Conservation (phyloP, 2,329 filamentous ascomycete species). For the Xylaria sp. region DNA sequence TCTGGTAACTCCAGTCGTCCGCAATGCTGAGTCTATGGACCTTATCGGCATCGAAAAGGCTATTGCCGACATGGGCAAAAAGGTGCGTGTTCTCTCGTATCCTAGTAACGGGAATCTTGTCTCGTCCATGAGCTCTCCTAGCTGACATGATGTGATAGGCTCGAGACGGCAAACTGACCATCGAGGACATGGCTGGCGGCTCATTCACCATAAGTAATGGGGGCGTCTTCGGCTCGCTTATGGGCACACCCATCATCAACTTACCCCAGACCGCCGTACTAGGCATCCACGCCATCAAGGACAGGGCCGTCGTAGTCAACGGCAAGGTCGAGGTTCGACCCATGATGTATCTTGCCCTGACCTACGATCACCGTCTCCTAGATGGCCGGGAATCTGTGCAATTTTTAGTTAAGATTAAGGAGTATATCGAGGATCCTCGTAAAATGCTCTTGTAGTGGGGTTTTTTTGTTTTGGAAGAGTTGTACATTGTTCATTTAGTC, state of each 20-base stretch:
- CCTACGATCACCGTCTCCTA: constrained; percentile 95
- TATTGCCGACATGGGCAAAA: constrained; percentile 95
- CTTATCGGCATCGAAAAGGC: constrained; percentile 88
- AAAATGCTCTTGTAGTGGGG: constrained; percentile 77
- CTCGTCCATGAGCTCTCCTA: constrained; percentile 31
- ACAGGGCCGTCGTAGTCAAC: constrained; percentile 87
- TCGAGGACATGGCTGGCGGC: constrained; percentile 98
- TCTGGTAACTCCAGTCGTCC: constrained; percentile 93
- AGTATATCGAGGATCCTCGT: constrained; percentile 94
- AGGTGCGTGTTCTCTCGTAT: constrained; percentile 65
- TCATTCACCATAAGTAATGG: constrained; percentile 99
- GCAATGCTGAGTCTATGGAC: constrained; percentile 90
- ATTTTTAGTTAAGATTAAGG: constrained; percentile 96
- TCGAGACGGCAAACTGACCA: constrained; percentile 94
- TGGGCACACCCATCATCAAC: constrained; percentile 99
- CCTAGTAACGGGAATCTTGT: not conserved
- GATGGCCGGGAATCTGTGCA: constrained; percentile 96
- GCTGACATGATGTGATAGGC: constrained; percentile 66
- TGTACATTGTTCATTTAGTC: constrained; percentile 29
- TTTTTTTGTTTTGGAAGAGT: not conserved
- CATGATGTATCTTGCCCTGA: constrained; percentile 99
- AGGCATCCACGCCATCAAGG: constrained; percentile 96
- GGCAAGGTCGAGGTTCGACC: constrained; percentile 95
- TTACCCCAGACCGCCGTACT: constrained; percentile 91
- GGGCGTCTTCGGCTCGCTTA: constrained; percentile 95